A percentile compares a stretch with the other conserved stretches of the same genome.
These are phyloP conservation scores for Punica granatum DNA, from an alignment of 345 rosid species.

Conservation along the genomic window DNA sequence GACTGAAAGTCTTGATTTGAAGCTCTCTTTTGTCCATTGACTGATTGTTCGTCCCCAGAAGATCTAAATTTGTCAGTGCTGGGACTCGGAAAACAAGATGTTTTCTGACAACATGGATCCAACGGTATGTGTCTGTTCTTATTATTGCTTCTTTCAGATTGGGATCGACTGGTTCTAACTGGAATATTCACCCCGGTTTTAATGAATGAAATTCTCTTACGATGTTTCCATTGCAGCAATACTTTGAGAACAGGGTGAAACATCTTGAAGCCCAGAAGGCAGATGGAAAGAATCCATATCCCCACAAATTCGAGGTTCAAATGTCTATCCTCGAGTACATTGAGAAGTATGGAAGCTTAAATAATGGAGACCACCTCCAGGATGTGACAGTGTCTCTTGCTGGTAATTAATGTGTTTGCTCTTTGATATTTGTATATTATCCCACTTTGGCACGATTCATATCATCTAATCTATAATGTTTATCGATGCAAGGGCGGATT, in stretches of 20 bases:
- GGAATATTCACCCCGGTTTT: neutral
- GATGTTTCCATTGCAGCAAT: constrained; percentile 51
- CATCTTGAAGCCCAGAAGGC: constrained; percentile 59
- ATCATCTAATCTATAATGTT: constrained; percentile 2
- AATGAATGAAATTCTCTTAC: neutral
- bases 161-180: neutral
- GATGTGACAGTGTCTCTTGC: constrained; percentile 53
- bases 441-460: neutral
- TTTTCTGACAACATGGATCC: constrained; percentile 98
- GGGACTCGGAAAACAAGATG: too few species aligned
- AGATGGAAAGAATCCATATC: constrained; percentile 72
- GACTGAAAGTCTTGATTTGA: too few species aligned
- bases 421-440: neutral
- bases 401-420: constrained; percentile 27
- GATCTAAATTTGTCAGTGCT: too few species aligned
- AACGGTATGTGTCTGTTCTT: constrained; percentile 45
- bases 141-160: neutral
- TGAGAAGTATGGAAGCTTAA: constrained; percentile 46
- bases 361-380: constrained; percentile 69
- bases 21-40: too few species aligned
- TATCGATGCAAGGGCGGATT: constrained; percentile 53
- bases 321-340: constrained; percentile 59
- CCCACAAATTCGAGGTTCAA: constrained; percentile 63
- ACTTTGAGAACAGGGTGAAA: constrained; percentile 67
- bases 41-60: too few species aligned